phyloP scores from a whole-genome alignment of 2,329 filamentous ascomycete species.

The Sclerotinia spermophila region DNA sequence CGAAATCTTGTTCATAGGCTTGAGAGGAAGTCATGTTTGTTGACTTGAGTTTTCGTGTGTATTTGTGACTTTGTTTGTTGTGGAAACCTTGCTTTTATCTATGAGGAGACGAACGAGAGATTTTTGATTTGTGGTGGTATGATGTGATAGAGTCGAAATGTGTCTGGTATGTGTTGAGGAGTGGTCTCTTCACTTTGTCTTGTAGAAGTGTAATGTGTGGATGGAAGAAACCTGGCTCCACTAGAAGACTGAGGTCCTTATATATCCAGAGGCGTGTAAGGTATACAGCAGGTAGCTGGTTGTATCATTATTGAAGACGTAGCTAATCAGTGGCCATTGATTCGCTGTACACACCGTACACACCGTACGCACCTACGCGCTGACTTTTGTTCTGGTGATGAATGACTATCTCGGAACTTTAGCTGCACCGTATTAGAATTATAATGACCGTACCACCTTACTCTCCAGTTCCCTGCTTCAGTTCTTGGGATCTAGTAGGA shows the following conservation, averaged over 20 bases:
- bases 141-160: not conserved
- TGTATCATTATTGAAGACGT: not conserved
- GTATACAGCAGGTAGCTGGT: not conserved
- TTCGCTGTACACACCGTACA: not conserved
- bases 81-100: not conserved
- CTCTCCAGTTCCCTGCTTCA: not conserved
- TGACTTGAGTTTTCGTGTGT: not conserved
- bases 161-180: not conserved
- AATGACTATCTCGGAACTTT: not conserved
- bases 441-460: not conserved
- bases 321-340: not conserved
- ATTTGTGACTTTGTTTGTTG: not conserved
- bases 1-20: not conserved
- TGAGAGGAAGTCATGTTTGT: not conserved
- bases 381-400: not conserved
- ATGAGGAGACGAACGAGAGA: rapidly evolving
- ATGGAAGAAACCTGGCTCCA: not conserved
- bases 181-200: not conserved
- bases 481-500: rapidly evolving
- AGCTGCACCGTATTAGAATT: not conserved
- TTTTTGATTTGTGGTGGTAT: not conserved
- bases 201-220: not conserved
- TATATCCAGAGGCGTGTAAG: not conserved
- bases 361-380: not conserved
- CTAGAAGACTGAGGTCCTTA: not conserved